Conservation (phyloP, 78 protist genomes). For the Salpingoeca rosetta region DNA sequence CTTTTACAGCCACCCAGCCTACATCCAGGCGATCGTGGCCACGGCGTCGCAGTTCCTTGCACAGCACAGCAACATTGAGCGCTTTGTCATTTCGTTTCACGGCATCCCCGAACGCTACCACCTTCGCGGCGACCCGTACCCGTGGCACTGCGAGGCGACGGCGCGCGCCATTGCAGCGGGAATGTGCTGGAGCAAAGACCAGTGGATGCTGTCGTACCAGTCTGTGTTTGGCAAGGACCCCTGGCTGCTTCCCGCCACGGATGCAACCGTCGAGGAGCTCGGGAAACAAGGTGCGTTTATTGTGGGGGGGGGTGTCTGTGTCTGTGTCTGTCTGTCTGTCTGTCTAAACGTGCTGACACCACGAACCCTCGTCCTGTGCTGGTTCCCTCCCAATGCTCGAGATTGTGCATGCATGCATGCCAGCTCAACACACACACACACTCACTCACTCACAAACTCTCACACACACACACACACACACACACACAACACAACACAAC, state of each 20-base stretch:
- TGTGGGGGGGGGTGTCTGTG: too few relatives aligned
- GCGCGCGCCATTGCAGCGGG: background rate
- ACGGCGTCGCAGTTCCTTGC: background rate
- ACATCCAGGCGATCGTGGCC: background rate
- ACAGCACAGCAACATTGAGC: background rate
- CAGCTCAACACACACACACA: too few relatives aligned
- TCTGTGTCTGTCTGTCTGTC: too few relatives aligned
- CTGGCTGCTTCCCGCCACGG: conserved; percentile 16
- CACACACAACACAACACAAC: too few relatives aligned
- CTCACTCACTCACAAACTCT: too few relatives aligned
- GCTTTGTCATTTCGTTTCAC: background rate
- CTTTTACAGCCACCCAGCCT: background rate
- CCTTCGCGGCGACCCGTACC: background rate
- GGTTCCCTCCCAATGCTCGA: too few relatives aligned
- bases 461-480: too few relatives aligned
- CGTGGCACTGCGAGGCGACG: conserved; percentile 11
- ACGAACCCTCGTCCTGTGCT: too few relatives aligned
- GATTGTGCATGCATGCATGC: too few relatives aligned
- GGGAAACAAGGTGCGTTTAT: too few relatives aligned
- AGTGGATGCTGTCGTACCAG: background rate
- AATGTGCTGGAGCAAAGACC: background rate
- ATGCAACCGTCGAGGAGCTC: background rate
- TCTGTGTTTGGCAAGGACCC: background rate
- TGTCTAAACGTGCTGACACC: too few relatives aligned
- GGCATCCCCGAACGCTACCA: conserved; percentile 2